These are phyloP conservation scores for Colletotrichum liaoningense DNA, from an alignment of 2,329 filamentous ascomycete species.

Conservation along the genomic window DNA sequence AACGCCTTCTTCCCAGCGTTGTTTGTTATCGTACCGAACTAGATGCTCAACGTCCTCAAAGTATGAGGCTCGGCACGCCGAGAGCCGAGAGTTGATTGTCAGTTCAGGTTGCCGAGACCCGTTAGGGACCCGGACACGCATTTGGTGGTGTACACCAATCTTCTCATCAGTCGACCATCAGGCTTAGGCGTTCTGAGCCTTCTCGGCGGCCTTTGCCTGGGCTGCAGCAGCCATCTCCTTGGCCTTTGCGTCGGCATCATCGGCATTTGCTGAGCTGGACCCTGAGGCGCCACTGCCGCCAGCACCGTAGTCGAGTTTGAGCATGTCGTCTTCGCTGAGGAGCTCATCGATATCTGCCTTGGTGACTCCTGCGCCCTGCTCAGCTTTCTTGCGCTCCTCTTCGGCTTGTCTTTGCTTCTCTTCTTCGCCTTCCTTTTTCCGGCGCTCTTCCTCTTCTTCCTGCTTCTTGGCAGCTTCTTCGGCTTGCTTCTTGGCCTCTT, in stretches of 20 bases:
- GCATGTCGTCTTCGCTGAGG: background rate
- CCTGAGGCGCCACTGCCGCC: background rate
- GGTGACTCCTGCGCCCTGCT: background rate
- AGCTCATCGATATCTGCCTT: conserved; percentile 14
- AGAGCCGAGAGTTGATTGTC: background rate
- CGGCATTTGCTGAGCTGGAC: background rate
- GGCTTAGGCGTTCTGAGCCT: background rate
- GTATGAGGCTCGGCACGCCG: background rate
- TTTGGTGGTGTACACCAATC: background rate
- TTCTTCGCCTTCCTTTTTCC: conserved; percentile 23
- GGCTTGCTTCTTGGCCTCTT: conserved; percentile 28
- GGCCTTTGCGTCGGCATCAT: conserved; percentile 25
- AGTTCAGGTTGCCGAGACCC: background rate
- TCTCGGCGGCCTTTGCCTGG: conserved; percentile 4
- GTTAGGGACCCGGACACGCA: background rate
- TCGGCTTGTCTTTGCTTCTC: conserved; percentile 18
- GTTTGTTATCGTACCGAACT: background rate
- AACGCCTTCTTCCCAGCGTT: background rate
- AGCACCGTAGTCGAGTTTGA: conserved; percentile 10
- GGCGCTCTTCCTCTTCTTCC: conserved; percentile 20
- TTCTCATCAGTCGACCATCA: background rate
- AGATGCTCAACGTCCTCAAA: background rate
- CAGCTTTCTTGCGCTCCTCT: background rate
- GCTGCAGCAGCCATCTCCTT: conserved; percentile 22
- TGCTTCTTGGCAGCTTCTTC: conserved; percentile 26